Evolutionary conservation across 139 green algal genomes (phyloP).

Genomic region (Coelastrella sp.): DNA sequence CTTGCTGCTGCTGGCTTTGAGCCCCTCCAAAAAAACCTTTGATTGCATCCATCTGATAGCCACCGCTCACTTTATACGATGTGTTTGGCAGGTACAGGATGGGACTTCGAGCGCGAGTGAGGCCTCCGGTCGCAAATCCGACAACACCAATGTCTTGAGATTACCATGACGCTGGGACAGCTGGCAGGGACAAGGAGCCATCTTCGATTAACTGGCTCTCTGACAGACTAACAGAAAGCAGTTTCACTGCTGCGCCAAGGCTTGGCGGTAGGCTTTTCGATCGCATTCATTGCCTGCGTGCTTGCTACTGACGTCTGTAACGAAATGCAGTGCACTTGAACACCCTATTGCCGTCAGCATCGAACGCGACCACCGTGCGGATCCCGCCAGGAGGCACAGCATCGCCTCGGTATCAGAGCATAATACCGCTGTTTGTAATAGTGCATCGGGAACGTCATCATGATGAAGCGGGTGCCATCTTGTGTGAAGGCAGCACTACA

Average conservation of each 20-base stretch:
- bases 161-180: no score
- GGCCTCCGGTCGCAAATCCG: no score
- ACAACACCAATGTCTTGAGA: no score
- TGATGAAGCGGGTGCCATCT: conserved; percentile 26
- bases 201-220: background rate
- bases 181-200: background rate
- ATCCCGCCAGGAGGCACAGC: no score
- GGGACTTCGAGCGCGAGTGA: background rate
- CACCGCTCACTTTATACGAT: no score
- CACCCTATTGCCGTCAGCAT: no score
- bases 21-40: background rate
- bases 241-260: background rate
- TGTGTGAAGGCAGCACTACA: conserved; percentile 45
- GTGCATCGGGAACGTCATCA: no score
- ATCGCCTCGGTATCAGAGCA: no score
- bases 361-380: no score
- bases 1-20: conserved; percentile 18
- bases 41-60: background rate
- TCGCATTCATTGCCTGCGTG: background rate
- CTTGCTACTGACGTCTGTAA: background rate
- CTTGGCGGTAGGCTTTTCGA: background rate
- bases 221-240: background rate
- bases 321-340: background rate
- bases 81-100: background rate
- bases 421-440: no score